phyloP scores from a whole-genome alignment of 2,329 filamentous ascomycete species.

The Colletotrichum abscissum region DNA sequence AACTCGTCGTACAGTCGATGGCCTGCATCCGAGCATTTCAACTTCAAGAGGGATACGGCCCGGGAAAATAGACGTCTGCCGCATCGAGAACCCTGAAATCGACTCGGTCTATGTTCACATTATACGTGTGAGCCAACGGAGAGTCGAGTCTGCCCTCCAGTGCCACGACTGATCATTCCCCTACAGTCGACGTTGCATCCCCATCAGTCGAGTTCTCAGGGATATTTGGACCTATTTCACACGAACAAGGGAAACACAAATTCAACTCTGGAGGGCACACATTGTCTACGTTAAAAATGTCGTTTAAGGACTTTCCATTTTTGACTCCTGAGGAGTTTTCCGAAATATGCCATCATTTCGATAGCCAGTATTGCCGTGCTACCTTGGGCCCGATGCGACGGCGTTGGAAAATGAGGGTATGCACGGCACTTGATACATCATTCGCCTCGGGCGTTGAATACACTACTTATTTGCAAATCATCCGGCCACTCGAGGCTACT shows the following conservation, averaged over 20 bases:
- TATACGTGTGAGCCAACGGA: not conserved
- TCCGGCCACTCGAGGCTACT: constrained; percentile 60
- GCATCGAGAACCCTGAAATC: not conserved
- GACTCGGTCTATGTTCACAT: not conserved
- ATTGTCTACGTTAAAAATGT: not conserved
- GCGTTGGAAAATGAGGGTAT: constrained; percentile 65
- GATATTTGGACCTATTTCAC: not conserved
- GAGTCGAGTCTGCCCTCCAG: not conserved
- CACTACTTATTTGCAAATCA: constrained; percentile 67
- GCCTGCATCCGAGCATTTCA: not conserved
- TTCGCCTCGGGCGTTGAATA: constrained; percentile 56
- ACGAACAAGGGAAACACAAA: not conserved
- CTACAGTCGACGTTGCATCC: not conserved
- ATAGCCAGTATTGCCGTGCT: constrained; percentile 68
- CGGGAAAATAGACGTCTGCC: not conserved
- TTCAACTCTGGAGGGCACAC: not conserved
- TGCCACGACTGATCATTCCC: not conserved
- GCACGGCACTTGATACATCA: constrained; percentile 60
- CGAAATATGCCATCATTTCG: constrained; percentile 72
- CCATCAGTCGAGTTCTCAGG: not conserved
- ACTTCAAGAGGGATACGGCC: not conserved
- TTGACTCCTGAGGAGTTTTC: constrained; percentile 72
- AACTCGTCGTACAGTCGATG: not conserved
- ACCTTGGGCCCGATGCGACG: constrained; percentile 65
- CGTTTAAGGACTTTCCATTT: constrained; percentile 68